Evolutionary conservation across 2,329 filamentous ascomycete species (phyloP), one percentile per base, ranked within the genome.

Genomic region (Trichophyton simii): DNA sequence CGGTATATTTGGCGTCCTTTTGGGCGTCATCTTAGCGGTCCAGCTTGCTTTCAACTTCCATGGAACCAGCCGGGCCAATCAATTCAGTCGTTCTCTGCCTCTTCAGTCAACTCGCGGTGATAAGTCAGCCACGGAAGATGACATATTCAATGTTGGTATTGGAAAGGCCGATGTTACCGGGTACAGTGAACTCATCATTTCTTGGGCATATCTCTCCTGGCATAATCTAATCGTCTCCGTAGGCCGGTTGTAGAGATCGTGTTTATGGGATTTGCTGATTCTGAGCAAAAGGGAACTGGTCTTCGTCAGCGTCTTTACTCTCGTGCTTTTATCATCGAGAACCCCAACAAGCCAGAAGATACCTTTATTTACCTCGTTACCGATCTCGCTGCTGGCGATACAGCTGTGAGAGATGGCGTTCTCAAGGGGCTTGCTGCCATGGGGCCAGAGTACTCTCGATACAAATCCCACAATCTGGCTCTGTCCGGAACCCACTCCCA

Each of bases 401-500:
- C 91, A 0, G 92, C 91, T 1, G 80, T 96, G 48, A 83, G 91
- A 13, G 84, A 91, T 72, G 91, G 91, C n/a, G 90, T 96, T 55
- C 75, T 97, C 9, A 81, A 92, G 60, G 88, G 84, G 0, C 78
- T 97, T 7, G 77, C 79, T 44, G 78, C 76, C 0, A 76, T 95
- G 6, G 92, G 91, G 0, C 73, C 79, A 15, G 85, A 87, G 2
- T 96, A 91, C 71, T 78, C 82, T 1, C 75, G 86, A 31, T 97
- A 96, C 73, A 83, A 81, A 55, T 82, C 88, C 68, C 82, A 88
- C 67, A 97, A 96, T 69, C 76, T 96, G 41, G 92, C 92, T 38
- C 82, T 97, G 22, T 95, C 90, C 0, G 92, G 91, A 60, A 97
- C 92, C 0, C 92, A 97, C 73, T 94, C 89, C 28, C 92, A 97